phyloP scores from a whole-genome alignment of 2,329 filamentous ascomycete species.

The Chaetomium globosum region DNA sequence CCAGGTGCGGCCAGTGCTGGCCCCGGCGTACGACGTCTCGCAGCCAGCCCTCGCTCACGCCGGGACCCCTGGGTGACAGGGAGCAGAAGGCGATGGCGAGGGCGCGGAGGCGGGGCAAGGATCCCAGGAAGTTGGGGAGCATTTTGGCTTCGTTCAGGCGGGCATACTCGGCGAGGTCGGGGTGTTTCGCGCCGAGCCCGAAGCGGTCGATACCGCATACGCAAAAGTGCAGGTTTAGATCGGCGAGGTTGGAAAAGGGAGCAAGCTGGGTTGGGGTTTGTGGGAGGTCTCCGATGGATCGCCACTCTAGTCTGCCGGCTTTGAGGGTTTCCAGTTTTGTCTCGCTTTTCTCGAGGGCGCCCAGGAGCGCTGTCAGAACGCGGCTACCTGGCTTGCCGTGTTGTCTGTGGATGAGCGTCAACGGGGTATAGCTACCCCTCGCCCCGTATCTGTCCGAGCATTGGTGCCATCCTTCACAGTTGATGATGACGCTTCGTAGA shows the following conservation, averaged over 20 bases:
- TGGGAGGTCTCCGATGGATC: not conserved
- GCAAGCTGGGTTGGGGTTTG: not conserved
- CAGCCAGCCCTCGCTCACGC: not conserved
- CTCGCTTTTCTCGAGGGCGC: not conserved
- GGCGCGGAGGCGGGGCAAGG: not conserved
- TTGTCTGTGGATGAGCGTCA: not conserved
- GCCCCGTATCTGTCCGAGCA: not conserved
- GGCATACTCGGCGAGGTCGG: not conserved
- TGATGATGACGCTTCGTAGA: not conserved
- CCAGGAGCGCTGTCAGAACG: not conserved
- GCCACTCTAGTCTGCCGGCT: not conserved
- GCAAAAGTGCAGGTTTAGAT: conserved; percentile 1
- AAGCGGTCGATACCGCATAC: not conserved
- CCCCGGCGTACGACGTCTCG: not conserved
- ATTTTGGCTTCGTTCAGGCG: not conserved
- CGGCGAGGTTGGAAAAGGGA: not conserved
- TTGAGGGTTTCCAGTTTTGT: not conserved
- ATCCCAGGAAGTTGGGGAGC: not conserved
- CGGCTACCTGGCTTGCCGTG: not conserved
- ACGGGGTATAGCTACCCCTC: not conserved
- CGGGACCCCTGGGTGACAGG: not conserved
- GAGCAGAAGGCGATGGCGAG: conserved; percentile 1
- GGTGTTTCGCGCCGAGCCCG: not conserved
- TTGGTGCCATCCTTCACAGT: not conserved
- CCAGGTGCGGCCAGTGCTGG: not conserved